A percentile compares a stretch with the other conserved stretches of the same genome.
Evolutionary conservation across 768 basidiomycete species (phyloP).

Genomic region (Calocybe indica): DNA sequence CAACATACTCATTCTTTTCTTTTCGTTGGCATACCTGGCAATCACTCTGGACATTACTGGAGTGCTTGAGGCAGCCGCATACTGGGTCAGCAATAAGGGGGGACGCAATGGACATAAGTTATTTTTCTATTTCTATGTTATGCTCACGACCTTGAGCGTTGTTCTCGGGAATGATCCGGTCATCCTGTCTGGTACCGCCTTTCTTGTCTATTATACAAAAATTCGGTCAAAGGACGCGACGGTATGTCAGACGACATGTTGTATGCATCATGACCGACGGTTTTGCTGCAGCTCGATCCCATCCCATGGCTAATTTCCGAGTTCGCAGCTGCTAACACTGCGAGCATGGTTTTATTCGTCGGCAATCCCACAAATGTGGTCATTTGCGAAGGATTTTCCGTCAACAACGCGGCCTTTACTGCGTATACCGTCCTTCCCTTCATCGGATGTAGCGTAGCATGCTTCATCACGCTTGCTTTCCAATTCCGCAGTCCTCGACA

Average conservation of each 20-base stretch:
- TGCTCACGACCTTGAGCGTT: constrained; percentile 73
- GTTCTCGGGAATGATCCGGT: constrained; percentile 93
- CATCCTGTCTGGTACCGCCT: constrained; percentile 86
- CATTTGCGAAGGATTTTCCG: constrained; percentile 77
- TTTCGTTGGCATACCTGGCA: constrained; percentile 88
- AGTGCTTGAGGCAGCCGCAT: constrained; percentile 72
- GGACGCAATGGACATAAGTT: constrained; percentile 67
- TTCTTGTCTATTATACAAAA: constrained; percentile 82
- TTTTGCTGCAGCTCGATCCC: constrained; percentile 30
- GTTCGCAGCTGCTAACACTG: constrained; percentile 77
- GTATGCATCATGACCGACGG: too few species aligned
- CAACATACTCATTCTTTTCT: constrained; percentile 90
- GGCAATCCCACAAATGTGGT: constrained; percentile 95
- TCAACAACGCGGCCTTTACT: constrained; percentile 75
- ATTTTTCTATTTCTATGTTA: constrained; percentile 76
- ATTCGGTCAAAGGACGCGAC: constrained; percentile 19
- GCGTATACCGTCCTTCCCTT: constrained; percentile 83
- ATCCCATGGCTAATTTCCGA: constrained; percentile 69
- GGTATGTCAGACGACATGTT: too few species aligned
- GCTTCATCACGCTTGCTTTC: constrained; percentile 48
- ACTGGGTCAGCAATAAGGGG: constrained; percentile 81
- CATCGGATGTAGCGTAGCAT: constrained; percentile 58
- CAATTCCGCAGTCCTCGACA: constrained; percentile 55
- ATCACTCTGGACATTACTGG: constrained; percentile 89
- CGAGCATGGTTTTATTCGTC: constrained; percentile 69